These are phyloP conservation scores for Neofusicoccum sp. DNA, from an alignment of 2,329 filamentous ascomycete genomes.

Conservation along the genomic window DNA sequence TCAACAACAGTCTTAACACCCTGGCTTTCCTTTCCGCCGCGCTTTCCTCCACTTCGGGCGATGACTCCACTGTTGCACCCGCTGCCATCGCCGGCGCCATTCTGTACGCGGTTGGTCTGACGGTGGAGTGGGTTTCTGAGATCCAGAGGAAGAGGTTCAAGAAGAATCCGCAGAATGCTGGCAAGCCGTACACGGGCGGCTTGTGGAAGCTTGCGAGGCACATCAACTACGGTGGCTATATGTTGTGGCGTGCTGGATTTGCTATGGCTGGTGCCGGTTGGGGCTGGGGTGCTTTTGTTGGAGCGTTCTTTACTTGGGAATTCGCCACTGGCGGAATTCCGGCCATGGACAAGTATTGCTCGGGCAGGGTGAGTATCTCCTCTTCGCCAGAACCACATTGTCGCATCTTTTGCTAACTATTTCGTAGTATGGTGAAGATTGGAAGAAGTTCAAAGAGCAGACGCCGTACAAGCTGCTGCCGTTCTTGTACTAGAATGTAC, in stretches of 20 bases:
- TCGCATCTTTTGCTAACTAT: not conserved
- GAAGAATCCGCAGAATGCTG: conserved; percentile 50
- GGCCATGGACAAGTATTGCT: conserved; percentile 51
- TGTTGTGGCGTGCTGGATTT: conserved; percentile 51
- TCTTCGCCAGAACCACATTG: too few relatives aligned
- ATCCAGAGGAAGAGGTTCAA: conserved; percentile 57
- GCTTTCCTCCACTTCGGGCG: conserved; percentile 46
- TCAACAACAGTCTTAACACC: conserved; percentile 56
- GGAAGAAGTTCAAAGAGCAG: conserved; percentile 40
- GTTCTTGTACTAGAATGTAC: conserved; percentile 35
- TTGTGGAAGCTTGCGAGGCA: conserved; percentile 52
- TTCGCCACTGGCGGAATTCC: conserved; percentile 48
- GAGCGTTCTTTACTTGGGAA: conserved; percentile 44
- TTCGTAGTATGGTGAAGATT: conserved; percentile 39
- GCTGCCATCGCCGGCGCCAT: conserved; percentile 46
- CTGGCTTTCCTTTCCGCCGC: conserved; percentile 53
- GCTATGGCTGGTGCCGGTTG: conserved; percentile 50
- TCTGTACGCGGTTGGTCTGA: conserved; percentile 53
- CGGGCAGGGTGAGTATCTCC: conserved; percentile 24
- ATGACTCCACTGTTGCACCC: conserved; percentile 39
- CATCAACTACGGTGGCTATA: conserved; percentile 56
- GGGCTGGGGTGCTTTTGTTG: conserved; percentile 42
- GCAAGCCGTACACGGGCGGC: conserved; percentile 51
- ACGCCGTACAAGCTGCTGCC: conserved; percentile 39
- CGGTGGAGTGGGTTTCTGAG: conserved; percentile 57